These are phyloP conservation scores for Cystobasidium onofrii DNA, from an alignment of 768 basidiomycete genomes.

Conservation along the genomic window DNA sequence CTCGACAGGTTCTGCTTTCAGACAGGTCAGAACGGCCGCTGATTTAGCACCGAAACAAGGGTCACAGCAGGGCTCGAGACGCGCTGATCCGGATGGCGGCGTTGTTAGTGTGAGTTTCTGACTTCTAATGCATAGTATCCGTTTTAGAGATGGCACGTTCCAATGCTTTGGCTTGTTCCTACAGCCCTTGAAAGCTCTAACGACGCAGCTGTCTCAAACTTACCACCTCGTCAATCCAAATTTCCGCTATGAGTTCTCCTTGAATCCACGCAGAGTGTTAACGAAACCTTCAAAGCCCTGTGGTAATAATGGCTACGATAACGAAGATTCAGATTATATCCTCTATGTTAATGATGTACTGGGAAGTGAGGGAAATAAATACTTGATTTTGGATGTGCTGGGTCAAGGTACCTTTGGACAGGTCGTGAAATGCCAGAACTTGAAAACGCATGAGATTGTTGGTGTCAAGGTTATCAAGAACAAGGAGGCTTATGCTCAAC, in stretches of 20 bases:
- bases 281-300: constrained; percentile 94
- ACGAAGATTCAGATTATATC: constrained; percentile 98
- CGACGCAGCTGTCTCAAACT: constrained; percentile 77
- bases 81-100: constrained; percentile 61
- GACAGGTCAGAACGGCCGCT: constrained; percentile 63
- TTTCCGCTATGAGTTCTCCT: constrained; percentile 87
- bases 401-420: constrained; percentile 99
- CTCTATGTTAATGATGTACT: constrained; percentile 98
- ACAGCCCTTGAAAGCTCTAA: constrained; percentile 62
- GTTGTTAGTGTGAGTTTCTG: constrained; percentile 65
- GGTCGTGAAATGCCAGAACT: constrained; percentile 99
- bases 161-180: neutral
- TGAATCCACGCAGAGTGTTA: constrained; percentile 90
- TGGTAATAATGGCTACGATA: constrained; percentile 95
- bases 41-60: constrained; percentile 73
- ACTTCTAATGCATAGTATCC: neutral
- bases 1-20: constrained; percentile 55
- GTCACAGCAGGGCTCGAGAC: constrained; percentile 56
- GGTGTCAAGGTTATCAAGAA: constrained; percentile 99
- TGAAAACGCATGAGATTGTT: constrained; percentile 97
- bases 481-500: constrained; percentile 98
- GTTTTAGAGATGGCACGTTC: constrained; percentile 3
- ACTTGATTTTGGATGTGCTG: constrained; percentile 92
- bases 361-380: constrained; percentile 87
- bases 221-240: constrained; percentile 89